A percentile compares a stretch with the other conserved stretches of the same genome.
phyloP scores from a whole-genome alignment of 139 green algal genomes.

The Tetradesmus obliquus region DNA sequence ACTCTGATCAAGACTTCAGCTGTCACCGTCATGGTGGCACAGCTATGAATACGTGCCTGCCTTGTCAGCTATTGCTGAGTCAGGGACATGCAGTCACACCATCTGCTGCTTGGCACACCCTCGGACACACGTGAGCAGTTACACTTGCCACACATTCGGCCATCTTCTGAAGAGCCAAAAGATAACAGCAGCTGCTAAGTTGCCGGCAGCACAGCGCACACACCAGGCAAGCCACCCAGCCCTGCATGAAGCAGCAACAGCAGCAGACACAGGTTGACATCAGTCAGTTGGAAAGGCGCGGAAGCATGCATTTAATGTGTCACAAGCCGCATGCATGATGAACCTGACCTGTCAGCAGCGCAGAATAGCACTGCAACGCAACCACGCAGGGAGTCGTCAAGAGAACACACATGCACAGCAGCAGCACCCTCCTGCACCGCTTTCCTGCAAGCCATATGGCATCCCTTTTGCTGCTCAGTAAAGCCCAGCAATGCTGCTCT shows the following conservation, averaged over 20 bases:
- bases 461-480: too few species aligned
- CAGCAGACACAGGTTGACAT: not conserved
- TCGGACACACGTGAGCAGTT: not conserved
- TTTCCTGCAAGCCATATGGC: too few species aligned
- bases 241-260: constrained; percentile 5
- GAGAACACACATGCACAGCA: too few species aligned
- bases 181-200: not conserved
- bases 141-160: not conserved
- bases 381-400: too few species aligned
- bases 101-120: not conserved
- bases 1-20: not conserved
- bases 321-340: too few species aligned
- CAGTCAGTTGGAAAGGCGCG: not conserved
- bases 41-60: not conserved
- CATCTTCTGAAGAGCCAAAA: not conserved
- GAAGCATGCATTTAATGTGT: not conserved
- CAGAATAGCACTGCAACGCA: too few species aligned
- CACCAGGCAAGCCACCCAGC: not conserved
- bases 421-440: too few species aligned
- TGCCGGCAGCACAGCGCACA: not conserved
- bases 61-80: not conserved
- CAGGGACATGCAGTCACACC: not conserved
- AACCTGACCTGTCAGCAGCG: too few species aligned
- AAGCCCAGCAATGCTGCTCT: too few species aligned
- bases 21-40: not conserved